Base-by-base conservation (phyloP, 2,329 filamentous ascomycete genomes). In the Chaetomiaceae sp. region DNA sequence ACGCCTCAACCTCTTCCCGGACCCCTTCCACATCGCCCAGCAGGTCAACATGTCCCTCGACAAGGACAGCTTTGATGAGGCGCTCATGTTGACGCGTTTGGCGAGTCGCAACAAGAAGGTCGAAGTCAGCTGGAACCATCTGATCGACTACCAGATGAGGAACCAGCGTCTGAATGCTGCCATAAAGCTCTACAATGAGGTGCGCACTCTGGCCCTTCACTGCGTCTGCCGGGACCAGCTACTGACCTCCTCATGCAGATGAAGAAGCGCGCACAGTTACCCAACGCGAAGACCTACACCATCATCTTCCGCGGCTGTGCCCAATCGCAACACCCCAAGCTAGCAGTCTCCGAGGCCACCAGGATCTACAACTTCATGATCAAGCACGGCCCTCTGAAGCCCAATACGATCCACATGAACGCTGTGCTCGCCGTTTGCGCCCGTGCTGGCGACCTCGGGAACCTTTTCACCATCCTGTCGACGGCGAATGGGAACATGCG, bases 141-240 rank as follows among this genome's bases (percentile, higher is more conserved):
- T 96, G 39, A 84, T 99, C 50, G 78, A 85, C 51, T 82, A 89
- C 66, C 74, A 81, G 55, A 70, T 96, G 66, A 69, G 76, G 37
- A 73, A 81, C 20, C 73, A 79, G 37, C 76, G 76, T 45, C 67
- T 89, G 30, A 75, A 76, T 53, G 70, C 74, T 17, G 91, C 87
- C 16, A 70, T 95, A 51, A 90, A 87, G 69, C 73, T 89, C n/a
- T 96, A 83, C 71, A 96, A 96, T 67, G 92, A 97, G 67, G 86
- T 87, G 67, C 56, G 74, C 53, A 62, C 31, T 38, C 17, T 7
- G 9, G 19, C 13, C 1, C 49, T 23, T n/a, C 17, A n/a, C n/a
- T n/a, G n/a, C n/a, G 13, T 10, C 6, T 3, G 6, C 8, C 16
- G 14, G 2, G n/a, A n/a, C 12, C 17, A 13, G n/a, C 23, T 51